phyloP scores from a whole-genome alignment of 371 early-diverging fungal species.

The Coemansia sp. region DNA sequence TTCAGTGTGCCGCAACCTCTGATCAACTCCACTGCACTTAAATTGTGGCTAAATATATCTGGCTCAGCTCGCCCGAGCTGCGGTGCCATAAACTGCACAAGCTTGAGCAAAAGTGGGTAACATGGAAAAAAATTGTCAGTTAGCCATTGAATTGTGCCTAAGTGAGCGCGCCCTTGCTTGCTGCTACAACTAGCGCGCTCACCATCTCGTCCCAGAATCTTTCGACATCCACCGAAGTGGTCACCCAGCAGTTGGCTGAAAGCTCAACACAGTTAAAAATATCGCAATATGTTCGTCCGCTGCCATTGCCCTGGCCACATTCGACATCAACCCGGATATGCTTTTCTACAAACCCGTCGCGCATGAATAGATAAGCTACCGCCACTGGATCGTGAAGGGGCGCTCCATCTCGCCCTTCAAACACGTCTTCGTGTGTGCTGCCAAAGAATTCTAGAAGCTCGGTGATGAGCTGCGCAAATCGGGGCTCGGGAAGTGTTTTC shows the following conservation, averaged over 20 bases:
- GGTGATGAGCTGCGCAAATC: constrained; percentile 30
- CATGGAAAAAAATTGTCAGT: too few species aligned
- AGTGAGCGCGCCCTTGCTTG: not conserved
- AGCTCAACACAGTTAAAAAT: not conserved
- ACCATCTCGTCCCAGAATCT: constrained; percentile 26
- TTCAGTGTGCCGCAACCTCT: too few species aligned
- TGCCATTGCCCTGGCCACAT: not conserved
- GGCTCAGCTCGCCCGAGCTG: too few species aligned
- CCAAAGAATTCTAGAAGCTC: constrained; percentile 41
- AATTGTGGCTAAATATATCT: too few species aligned
- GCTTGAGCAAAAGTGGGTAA: too few species aligned
- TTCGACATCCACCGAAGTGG: constrained; percentile 12
- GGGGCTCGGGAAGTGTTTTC: constrained; percentile 5
- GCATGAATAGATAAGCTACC: constrained; percentile 39
- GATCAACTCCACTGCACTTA: too few species aligned
- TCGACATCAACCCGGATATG: constrained; percentile 32
- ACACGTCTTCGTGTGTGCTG: constrained; percentile 28
- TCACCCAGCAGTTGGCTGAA: constrained; percentile 17
- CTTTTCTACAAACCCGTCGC: constrained; percentile 22
- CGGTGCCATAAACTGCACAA: too few species aligned
- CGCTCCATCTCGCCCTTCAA: constrained; percentile 29
- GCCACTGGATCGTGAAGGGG: constrained; percentile 51
- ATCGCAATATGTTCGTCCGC: constrained; percentile 16
- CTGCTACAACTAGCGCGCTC: not conserved
- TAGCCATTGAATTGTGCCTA: not conserved